Base-by-base conservation (phyloP, 1,284 basidiomycete genomes). In the Abortiporus biennis region DNA sequence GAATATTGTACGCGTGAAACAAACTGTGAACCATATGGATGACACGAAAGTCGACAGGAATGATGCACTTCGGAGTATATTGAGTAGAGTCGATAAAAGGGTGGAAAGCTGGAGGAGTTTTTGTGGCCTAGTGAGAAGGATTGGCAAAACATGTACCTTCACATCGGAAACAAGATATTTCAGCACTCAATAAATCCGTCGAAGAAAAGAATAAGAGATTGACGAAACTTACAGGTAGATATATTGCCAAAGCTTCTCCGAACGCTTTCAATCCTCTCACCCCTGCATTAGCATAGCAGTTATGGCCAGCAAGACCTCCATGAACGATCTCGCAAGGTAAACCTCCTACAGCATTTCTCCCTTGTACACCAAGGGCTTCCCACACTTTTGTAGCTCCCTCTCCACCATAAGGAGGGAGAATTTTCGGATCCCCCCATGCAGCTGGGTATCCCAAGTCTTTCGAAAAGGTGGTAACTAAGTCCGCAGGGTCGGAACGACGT, bases 321-420 rank as follows among this genome's bases (percentile, higher is more conserved):
- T 89, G 85, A 0, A 87, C 73, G 2, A 86, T 52, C 52, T 86
- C 78, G 52, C 85, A 89, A 2, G 85, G 85, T 6, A 88, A 50
- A 1, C 85, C 85, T 3, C 82, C 85, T 3, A 82, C 53, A 8
- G 72, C 70, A 3, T 54, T 34, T 40, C 85, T 59, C 19, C 65
- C 70, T 3, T 52, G 55, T 1, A 86, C 69, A 1, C 73, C 74
- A 6, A 88, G 53, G 9, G 47, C 46, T 38, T 70, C 66, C 85
- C 84, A 88, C 2, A 55, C 54, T 2, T 58, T 55, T 45, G 69
- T 63, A 2, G 82, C 78, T 2, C 53, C 16, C 12, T 57, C 40
- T 5, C 80, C 79, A 2, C 84, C 84, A 47, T 69, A 74, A 0
- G 78, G 72, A 17, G 85, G 84, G 9, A 88, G 56, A 6, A 63